A percentile compares a stretch with the other conserved stretches of the same genome.
Evolutionary conservation across 2,329 filamentous ascomycete genomes (phyloP).

Genomic region (Ceratocystis cacaofunesta): DNA sequence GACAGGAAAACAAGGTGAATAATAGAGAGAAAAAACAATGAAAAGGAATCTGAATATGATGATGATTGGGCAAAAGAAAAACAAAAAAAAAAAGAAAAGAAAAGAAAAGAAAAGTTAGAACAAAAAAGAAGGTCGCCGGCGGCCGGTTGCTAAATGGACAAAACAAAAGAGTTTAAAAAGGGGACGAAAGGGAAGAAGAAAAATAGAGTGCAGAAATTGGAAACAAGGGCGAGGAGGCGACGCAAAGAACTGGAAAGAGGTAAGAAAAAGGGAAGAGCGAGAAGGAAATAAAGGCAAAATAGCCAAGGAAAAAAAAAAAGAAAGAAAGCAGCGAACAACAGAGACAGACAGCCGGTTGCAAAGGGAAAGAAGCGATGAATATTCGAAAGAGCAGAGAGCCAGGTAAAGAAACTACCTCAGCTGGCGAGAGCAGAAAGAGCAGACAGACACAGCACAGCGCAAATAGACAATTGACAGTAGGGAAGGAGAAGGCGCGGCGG

Average conservation of each 20-base stretch:
- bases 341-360: background rate
- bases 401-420: background rate
- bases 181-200: conserved; percentile 19
- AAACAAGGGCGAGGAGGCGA: conserved; percentile 8
- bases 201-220: conserved; percentile 22
- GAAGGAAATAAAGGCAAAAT: background rate
- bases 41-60: conserved; percentile 1
- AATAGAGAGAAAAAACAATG: conserved; percentile 7
- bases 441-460: background rate
- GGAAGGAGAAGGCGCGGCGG: background rate
- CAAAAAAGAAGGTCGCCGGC: conserved; percentile 13
- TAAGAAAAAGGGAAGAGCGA: background rate
- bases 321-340: background rate
- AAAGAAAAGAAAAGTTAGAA: background rate
- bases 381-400: background rate
- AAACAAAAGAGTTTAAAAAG: conserved; percentile 7
- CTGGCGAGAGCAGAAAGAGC: background rate
- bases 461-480: background rate
- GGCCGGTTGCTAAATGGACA: conserved; percentile 9
- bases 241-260: background rate
- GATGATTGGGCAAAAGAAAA: background rate
- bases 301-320: background rate
- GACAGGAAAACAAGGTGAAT: conserved; percentile 1
- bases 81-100: conserved; percentile 1
- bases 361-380: background rate